These are phyloP conservation scores for Rubia tinctorum DNA, from an alignment of 305 asterid genomes.

Conservation along the genomic window DNA sequence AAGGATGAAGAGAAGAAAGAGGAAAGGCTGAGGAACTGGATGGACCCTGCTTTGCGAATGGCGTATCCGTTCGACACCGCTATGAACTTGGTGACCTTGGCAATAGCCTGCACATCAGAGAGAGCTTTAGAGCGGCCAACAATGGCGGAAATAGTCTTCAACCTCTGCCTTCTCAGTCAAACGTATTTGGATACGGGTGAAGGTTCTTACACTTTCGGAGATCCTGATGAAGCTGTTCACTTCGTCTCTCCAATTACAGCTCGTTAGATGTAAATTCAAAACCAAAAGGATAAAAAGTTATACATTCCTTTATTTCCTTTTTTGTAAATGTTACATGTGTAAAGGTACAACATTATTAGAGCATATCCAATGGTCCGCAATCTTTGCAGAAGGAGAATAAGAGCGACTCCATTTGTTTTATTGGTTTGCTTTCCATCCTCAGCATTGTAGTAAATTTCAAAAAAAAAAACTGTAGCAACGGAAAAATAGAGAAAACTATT, in stretches of 20 bases:
- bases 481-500: no score
- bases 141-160: conserved; percentile 68
- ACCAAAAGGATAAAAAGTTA: neutral
- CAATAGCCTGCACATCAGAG: conserved; percentile 63
- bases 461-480: no score
- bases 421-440: no score
- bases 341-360: neutral
- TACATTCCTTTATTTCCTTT: neutral
- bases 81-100: conserved; percentile 58
- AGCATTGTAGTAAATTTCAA: no score
- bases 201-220: conserved; percentile 39
- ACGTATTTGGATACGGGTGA: conserved; percentile 49
- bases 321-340: neutral
- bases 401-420: no score
- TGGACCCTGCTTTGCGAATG: conserved; percentile 46
- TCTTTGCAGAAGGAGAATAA: no score
- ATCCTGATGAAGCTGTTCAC: conserved; percentile 44
- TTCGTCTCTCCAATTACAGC: conserved; percentile 47
- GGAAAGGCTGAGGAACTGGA: conserved; percentile 58
- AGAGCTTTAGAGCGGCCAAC: conserved; percentile 52
- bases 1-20: conserved; percentile 45
- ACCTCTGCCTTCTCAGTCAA: conserved; percentile 56
- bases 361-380: no score
- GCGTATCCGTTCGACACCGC: conserved; percentile 58
- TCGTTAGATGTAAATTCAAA: conserved; percentile 33